Evolutionary conservation across 2,329 filamentous ascomycete genomes (phyloP).

Genomic region (Microdochium nivale): DNA sequence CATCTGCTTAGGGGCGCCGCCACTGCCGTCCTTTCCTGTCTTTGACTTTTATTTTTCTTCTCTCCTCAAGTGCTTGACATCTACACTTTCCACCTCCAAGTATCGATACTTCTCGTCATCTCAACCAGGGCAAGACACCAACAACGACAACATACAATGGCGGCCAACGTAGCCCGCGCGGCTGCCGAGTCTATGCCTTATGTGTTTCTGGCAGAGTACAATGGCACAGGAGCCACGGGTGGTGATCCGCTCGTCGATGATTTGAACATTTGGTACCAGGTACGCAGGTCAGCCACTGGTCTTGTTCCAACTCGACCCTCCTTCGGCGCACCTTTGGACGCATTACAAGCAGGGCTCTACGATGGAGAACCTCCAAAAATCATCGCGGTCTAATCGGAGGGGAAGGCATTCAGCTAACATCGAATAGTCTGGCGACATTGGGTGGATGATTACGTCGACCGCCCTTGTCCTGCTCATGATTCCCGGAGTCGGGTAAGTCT

Average conservation of each 20-base stretch:
- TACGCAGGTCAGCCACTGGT: slow-evolving; percentile 23
- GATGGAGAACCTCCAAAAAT: no score
- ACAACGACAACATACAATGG: slow-evolving; percentile 16
- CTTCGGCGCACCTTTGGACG: no score
- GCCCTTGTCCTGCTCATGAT: slow-evolving; percentile 88
- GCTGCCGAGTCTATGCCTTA: slow-evolving; percentile 36
- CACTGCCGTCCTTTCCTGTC: no score
- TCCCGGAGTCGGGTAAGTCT: slow-evolving; percentile 66
- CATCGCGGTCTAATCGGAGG: no score
- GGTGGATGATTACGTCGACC: slow-evolving; percentile 74
- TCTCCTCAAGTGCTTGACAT: no score
- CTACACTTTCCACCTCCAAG: no score
- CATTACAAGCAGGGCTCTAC: no score
- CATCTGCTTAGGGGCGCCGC: no score
- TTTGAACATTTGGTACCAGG: slow-evolving; percentile 72
- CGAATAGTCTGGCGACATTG: slow-evolving; percentile 65
- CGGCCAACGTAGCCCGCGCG: slow-evolving; percentile 23
- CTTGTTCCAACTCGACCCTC: no score
- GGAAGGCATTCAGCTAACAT: slow-evolving; percentile 10
- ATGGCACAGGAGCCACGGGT: slow-evolving; percentile 54
- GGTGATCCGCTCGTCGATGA: slow-evolving; percentile 60
- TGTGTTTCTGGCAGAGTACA: slow-evolving; percentile 45
- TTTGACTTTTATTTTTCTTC: no score
- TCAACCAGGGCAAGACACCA: not conserved
- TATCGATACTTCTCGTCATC: no score